These are phyloP conservation scores for Prunus persica DNA, from an alignment of 306 rosid species.

Conservation along the genomic window Prunus_persica_NCBIv2 NC_034012.1:2348001-2348500, in stretches of 20 bases:
- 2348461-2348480: constrained; percentile 37
- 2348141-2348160: constrained; percentile 26
- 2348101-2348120: constrained; percentile 76
- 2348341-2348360: constrained; percentile 52
- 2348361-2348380: constrained; percentile 38
- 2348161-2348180: constrained; percentile 13
- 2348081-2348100: constrained; percentile 84
- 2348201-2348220: constrained; percentile 26
- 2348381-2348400: constrained; percentile 34
- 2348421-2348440: constrained; percentile 43
- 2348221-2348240: constrained; percentile 52
- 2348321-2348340: constrained; percentile 93
- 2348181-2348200: constrained; percentile 24
- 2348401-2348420: constrained; percentile 33
- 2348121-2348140: constrained; percentile 37
- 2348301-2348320: constrained; percentile 77
- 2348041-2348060: constrained; percentile 29
- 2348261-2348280: constrained; percentile 41
- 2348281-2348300: constrained; percentile 39
- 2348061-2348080: constrained; percentile 64
- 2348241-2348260: constrained; percentile 38
- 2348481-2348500: constrained; percentile 46
- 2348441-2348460: constrained; percentile 44
- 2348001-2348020: constrained; percentile 45
- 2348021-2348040: constrained; percentile 36